phyloP scores from a whole-genome alignment of 768 basidiomycete species.

The Trametes maxima region DNA sequence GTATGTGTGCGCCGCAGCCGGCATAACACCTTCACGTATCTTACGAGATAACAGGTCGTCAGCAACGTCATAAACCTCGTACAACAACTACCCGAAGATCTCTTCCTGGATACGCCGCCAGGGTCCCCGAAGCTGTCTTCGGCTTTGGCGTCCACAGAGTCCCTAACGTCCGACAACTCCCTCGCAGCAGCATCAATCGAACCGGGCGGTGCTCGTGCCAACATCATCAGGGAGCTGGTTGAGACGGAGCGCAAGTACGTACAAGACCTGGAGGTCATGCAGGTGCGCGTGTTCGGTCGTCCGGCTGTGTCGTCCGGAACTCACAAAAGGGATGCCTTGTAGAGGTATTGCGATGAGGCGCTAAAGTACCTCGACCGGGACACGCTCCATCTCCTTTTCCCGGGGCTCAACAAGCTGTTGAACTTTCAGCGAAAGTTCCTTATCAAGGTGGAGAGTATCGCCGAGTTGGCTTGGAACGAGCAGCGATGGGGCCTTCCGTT shows the following conservation, averaged over 20 bases:
- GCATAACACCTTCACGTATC: constrained; percentile 1
- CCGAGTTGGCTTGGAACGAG: constrained; percentile 78
- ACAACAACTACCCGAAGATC: constrained; percentile 67
- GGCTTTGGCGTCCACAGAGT: constrained; percentile 63
- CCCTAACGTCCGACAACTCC: constrained; percentile 49
- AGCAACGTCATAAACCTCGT: constrained; percentile 88
- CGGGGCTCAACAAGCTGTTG: constrained; percentile 89
- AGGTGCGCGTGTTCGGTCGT: constrained; percentile 54
- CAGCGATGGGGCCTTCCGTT: constrained; percentile 90
- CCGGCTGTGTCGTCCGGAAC: constrained; percentile 1
- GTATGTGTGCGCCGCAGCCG: constrained; percentile 45
- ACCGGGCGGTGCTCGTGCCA: constrained; percentile 62
- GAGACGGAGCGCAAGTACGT: constrained; percentile 97
- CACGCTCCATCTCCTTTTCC: constrained; percentile 94
- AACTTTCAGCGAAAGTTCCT: constrained; percentile 97
- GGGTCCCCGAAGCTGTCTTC: constrained; percentile 50
- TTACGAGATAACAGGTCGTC: constrained; percentile 61
- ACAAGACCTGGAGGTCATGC: constrained; percentile 94
- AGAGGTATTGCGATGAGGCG: constrained; percentile 90
- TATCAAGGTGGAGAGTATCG: constrained; percentile 84
- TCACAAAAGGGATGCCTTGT: constrained; percentile 25
- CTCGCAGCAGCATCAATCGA: constrained; percentile 41
- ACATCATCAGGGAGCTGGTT: constrained; percentile 85
- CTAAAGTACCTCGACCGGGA: constrained; percentile 90
- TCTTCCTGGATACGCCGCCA: constrained; percentile 64